phyloP scores from a whole-genome alignment of 768 basidiomycete species.

The Mycena venus region DNA sequence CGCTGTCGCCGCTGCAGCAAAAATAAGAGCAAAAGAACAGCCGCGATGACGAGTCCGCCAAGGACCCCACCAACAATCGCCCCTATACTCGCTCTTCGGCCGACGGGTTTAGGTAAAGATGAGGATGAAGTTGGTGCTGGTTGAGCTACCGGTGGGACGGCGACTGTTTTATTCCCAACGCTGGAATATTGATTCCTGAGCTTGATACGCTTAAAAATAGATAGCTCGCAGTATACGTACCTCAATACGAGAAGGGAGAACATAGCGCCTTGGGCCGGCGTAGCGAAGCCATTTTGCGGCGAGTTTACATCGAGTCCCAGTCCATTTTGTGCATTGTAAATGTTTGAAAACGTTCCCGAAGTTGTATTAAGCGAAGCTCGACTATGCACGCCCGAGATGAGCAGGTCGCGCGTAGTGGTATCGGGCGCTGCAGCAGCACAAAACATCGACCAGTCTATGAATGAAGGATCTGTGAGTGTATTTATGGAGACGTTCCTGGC shows the following conservation, averaged over 20 bases:
- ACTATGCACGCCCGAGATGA: conserved; percentile 4
- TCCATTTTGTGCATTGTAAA: conserved; percentile 9
- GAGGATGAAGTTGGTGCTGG: too few species aligned
- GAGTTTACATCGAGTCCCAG: not conserved
- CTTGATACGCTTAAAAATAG: not conserved
- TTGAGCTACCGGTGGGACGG: not conserved
- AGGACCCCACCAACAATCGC: too few species aligned
- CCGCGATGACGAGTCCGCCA: too few species aligned
- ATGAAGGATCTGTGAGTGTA: not conserved
- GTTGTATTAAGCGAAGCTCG: not conserved
- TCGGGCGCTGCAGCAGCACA: not conserved
- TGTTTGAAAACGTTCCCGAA: not conserved
- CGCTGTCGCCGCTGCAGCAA: too few species aligned
- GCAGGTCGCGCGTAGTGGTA: not conserved
- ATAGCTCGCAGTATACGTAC: not conserved
- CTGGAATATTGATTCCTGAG: not conserved
- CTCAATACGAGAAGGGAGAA: not conserved
- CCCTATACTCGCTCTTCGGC: too few species aligned
- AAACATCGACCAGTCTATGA: conserved; percentile 13
- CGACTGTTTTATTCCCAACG: not conserved
- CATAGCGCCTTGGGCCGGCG: conserved; percentile 6
- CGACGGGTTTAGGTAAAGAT: too few species aligned
- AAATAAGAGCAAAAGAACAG: too few species aligned
- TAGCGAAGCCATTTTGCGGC: conserved; percentile 1
- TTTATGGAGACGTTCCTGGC: not conserved